These are phyloP conservation scores for Penstemon barbatus DNA, from an alignment of 257 asterid genomes.

Conservation along the genomic window DNA sequence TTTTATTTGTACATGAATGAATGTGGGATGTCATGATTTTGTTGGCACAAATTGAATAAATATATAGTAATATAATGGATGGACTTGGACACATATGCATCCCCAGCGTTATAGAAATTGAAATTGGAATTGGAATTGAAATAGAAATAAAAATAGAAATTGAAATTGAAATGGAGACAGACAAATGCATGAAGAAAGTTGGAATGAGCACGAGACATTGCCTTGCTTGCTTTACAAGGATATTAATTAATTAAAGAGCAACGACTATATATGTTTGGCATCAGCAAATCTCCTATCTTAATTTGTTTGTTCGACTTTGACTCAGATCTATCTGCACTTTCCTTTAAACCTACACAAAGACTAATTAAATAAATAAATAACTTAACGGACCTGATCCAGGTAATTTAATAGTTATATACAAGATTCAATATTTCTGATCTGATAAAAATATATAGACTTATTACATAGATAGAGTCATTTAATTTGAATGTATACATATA, in stretches of 20 bases:
- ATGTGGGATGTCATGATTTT: background rate
- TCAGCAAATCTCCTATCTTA: constrained; percentile 27
- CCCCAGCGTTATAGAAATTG: too few species aligned
- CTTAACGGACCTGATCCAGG: too few species aligned
- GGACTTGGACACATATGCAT: too few species aligned
- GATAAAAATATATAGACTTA: background rate
- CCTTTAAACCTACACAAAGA: constrained; percentile 8
- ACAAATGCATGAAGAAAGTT: constrained; percentile 30
- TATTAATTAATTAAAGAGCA: constrained; percentile 27
- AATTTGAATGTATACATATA: too few species aligned
- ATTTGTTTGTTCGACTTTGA: constrained; percentile 48
- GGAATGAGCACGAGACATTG: constrained; percentile 44
- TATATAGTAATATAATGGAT: too few species aligned
- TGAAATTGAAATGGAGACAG: background rate
- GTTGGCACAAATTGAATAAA: too few species aligned
- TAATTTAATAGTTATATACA: background rate
- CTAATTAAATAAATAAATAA: background rate
- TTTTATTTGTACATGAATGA: background rate
- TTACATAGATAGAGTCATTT: too few species aligned
- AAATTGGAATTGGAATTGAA: too few species aligned
- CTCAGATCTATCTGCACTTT: constrained; percentile 34
- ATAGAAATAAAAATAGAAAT: too few species aligned
- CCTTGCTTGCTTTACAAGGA: constrained; percentile 37
- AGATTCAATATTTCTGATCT: background rate
- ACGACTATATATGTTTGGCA: constrained; percentile 40